Evolutionary conservation across 495 filamentous ascomycete species (phyloP).

Genomic region (Aspergillus campestris): DNA sequence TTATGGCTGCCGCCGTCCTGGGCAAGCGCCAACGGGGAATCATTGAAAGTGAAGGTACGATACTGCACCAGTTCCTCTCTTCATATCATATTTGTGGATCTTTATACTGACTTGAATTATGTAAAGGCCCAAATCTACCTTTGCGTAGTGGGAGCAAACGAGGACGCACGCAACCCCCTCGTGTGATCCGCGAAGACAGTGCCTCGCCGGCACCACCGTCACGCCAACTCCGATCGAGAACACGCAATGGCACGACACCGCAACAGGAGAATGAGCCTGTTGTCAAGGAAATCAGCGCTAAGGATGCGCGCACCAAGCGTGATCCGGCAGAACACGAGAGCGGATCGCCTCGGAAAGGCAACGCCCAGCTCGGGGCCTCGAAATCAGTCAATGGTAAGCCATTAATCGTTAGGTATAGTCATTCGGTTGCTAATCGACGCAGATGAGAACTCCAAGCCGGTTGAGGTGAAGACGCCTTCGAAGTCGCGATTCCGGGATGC

Average conservation of each 20-base stretch:
- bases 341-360: conserved; percentile 24
- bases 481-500: conserved; percentile 62
- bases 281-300: conserved; percentile 11
- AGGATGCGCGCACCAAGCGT: conserved; percentile 20
- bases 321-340: conserved; percentile 20
- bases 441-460: conserved; percentile 26
- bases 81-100: conserved; percentile 16
- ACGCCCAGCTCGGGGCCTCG: conserved; percentile 22
- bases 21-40: conserved; percentile 64
- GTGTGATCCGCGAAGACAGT: conserved; percentile 19
- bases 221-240: conserved; percentile 31
- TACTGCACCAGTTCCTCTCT: conserved; percentile 5
- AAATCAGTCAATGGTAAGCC: conserved; percentile 27
- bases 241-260: conserved; percentile 9
- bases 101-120: too few relatives aligned
- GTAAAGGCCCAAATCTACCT: conserved; percentile 23
- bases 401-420: neutral
- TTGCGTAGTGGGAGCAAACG: conserved; percentile 54
- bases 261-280: conserved; percentile 25
- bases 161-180: conserved; percentile 39
- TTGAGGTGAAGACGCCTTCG: conserved; percentile 45
- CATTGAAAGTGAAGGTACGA: conserved; percentile 46
- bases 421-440: neutral
- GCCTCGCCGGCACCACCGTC: conserved; percentile 10
- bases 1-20: conserved; percentile 57